A percentile compares a stretch with the other conserved stretches of the same genome.
Evolutionary conservation across 257 asterid species (phyloP).

Genomic region (Solanum chilense): DNA sequence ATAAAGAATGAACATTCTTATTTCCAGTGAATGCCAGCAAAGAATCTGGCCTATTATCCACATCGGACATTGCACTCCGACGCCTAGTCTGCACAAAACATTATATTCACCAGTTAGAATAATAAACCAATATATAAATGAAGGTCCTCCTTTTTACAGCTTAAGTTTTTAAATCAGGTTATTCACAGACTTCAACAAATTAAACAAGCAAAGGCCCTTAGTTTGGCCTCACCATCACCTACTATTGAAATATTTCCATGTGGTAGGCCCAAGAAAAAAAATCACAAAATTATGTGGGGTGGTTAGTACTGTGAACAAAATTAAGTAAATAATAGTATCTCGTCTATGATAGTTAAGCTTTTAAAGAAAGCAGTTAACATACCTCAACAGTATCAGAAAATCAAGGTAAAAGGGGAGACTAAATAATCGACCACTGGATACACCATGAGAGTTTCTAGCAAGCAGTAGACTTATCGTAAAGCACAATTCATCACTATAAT

Average conservation of each 20-base stretch:
- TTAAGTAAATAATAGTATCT: neutral
- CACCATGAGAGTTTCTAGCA: neutral
- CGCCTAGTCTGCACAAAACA: conserved; percentile 53
- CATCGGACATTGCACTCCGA: conserved; percentile 30
- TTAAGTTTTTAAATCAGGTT: neutral
- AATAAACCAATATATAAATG: neutral
- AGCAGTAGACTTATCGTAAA: neutral
- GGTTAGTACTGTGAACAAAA: neutral
- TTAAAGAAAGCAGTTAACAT: neutral
- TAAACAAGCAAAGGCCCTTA: neutral
- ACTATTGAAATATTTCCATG: neutral
- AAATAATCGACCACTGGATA: neutral
- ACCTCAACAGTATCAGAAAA: neutral
- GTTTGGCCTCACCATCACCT: neutral
- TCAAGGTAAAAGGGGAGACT: neutral
- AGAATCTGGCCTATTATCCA: conserved; percentile 79
- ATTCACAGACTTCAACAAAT: neutral
- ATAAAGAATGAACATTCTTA: conserved; percentile 58
- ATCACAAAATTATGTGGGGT: neutral
- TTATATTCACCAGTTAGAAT: neutral
- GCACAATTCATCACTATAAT: neutral
- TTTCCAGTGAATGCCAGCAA: conserved; percentile 65
- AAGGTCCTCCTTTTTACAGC: neutral
- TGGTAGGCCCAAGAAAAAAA: neutral
- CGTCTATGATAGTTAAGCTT: neutral